Evolutionary conservation across 306 rosid species (phyloP).

Genomic region (Cucurbita moschata): DNA sequence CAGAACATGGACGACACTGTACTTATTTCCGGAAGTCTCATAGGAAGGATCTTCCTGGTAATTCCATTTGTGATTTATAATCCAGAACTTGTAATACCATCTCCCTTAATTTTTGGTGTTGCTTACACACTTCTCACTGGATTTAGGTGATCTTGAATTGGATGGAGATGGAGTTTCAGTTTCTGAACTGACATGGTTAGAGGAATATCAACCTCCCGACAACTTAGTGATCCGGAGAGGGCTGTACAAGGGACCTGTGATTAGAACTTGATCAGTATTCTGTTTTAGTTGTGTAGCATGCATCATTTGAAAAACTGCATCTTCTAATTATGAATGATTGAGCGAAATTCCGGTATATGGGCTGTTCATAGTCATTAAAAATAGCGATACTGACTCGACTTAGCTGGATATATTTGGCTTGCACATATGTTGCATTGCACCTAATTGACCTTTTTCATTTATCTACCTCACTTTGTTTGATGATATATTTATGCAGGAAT

Average conservation of each 20-base stretch:
- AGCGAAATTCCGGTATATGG: slow-evolving; percentile 26
- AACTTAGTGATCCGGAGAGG: slow-evolving; percentile 82
- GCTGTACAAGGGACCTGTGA: slow-evolving; percentile 83
- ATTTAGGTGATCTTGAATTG: slow-evolving; percentile 32
- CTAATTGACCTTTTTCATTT: neutral
- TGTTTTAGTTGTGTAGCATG: slow-evolving; percentile 21
- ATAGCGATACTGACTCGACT: neutral
- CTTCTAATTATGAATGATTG: slow-evolving; percentile 24
- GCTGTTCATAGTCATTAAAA: slow-evolving; percentile 22
- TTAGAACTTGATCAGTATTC: slow-evolving; percentile 44
- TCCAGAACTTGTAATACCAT: neutral
- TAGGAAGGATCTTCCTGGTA: slow-evolving; percentile 64
- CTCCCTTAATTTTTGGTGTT: neutral
- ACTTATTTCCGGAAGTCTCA: slow-evolving; percentile 66
- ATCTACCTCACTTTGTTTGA: neutral
- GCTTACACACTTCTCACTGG: neutral
- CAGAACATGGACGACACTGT: slow-evolving; percentile 77
- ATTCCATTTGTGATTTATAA: neutral
- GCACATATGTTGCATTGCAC: neutral
- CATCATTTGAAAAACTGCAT: slow-evolving; percentile 21
- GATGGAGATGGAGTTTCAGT: slow-evolving; percentile 49
- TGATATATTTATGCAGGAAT: neutral
- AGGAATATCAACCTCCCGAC: slow-evolving; percentile 76
- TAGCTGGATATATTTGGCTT: neutral
- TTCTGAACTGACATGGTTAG: slow-evolving; percentile 63